phyloP scores from a whole-genome alignment of 768 basidiomycete genomes.

The Boletellus ananiceps region DNA sequence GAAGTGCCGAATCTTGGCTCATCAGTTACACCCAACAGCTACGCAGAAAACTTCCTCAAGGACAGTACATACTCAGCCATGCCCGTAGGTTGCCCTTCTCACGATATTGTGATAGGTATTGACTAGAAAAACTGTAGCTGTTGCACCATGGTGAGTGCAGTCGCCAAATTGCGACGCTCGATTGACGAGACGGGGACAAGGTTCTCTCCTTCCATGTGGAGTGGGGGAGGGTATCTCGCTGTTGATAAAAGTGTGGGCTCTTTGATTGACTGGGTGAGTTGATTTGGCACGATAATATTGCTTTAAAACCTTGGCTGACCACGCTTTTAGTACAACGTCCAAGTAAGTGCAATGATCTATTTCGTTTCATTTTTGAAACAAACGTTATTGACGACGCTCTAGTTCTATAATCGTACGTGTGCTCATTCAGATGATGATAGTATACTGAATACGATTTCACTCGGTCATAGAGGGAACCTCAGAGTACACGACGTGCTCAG shows the following conservation, averaged over 20 bases:
- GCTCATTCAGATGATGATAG: background rate
- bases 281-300: background rate
- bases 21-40: constrained; percentile 30
- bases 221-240: constrained; percentile 34
- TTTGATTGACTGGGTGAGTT: constrained; percentile 43
- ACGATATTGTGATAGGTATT: background rate
- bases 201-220: constrained; percentile 19
- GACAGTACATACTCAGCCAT: constrained; percentile 32
- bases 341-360: constrained; percentile 22
- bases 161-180: background rate
- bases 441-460: background rate
- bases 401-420: constrained; percentile 29
- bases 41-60: constrained; percentile 29
- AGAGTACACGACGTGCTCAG: constrained; percentile 37
- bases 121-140: constrained; percentile 4
- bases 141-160: constrained; percentile 17
- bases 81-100: constrained; percentile 25
- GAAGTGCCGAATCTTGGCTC: constrained; percentile 36
- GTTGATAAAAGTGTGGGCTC: constrained; percentile 35
- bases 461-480: constrained; percentile 29
- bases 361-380: background rate
- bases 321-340: constrained; percentile 31
- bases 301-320: background rate
- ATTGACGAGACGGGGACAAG: background rate
- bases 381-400: background rate